phyloP scores from a whole-genome alignment of 805 yeast species.

The Barnettozyma pratensis region DNA sequence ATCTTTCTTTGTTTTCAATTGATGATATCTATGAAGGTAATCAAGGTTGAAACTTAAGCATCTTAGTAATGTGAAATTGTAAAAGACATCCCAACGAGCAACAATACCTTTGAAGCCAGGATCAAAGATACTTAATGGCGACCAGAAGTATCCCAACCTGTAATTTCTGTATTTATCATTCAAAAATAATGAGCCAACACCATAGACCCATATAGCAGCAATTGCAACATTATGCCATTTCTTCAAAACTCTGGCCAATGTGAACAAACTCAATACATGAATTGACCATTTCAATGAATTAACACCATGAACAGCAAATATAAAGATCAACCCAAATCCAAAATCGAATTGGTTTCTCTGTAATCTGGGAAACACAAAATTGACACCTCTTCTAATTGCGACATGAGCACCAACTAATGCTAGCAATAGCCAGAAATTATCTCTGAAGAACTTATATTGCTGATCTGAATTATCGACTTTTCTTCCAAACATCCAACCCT shows the following conservation, averaged over 20 bases:
- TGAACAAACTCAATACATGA: conserved; percentile 52
- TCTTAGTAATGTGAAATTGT: conserved; percentile 82
- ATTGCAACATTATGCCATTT: conserved; percentile 34
- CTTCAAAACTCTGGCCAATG: conserved; percentile 37
- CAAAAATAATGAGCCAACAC: conserved; percentile 68
- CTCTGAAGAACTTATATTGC: conserved; percentile 85
- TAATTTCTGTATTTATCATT: conserved; percentile 63
- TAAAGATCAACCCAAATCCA: conserved; percentile 60
- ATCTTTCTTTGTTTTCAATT: conserved; percentile 12
- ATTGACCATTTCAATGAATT: conserved; percentile 56
- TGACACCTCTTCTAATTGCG: conserved; percentile 36
- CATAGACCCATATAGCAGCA: conserved; percentile 65
- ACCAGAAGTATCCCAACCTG: conserved; percentile 39
- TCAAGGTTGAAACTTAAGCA: conserved; percentile 82
- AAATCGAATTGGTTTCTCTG: conserved; percentile 65
- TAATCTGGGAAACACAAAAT: conserved; percentile 20
- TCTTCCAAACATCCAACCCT: conserved; percentile 89
- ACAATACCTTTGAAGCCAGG: conserved; percentile 66
- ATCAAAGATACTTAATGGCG: conserved; percentile 50
- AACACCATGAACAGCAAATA: conserved; percentile 76
- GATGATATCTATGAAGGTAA: conserved; percentile 42
- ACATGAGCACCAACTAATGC: conserved; percentile 53
- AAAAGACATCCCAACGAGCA: conserved; percentile 92
- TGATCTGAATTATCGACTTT: conserved; percentile 89
- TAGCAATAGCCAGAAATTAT: conserved; percentile 63